Evolutionary conservation across 116 monocot genomes (phyloP), one percentile per base, ranked within the genome.

Genomic region (Papilionanthe hybrid): DNA sequence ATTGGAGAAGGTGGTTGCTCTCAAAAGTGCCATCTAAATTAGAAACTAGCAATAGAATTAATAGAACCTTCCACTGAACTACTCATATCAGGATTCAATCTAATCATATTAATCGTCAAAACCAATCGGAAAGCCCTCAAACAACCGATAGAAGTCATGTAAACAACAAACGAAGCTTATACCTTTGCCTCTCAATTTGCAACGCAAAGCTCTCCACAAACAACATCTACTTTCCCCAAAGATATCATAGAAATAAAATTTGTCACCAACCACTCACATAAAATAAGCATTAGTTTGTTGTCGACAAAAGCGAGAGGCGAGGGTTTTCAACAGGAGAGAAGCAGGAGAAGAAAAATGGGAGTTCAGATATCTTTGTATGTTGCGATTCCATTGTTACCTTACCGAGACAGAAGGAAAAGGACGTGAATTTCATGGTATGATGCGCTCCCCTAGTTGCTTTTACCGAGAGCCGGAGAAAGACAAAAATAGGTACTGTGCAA

Each of bases 261-360:
- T 42, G 76, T 57, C 29, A 90, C 85, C 49, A 85, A 43, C 98
- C 94, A 99, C 72, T 99, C 94, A 43, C 88, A 67, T 79, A 99
- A 81, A 42, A 72, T 71, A 15, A 94, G 19, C 93, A 94, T 91
- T 25, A 94, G 66, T 65, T 93, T 92, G 69, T 89, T 72, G 18
- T 25, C 18, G 13, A 94, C 47, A 6, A 75, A 79, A 71, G 78
- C 1, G 8, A 22, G 63, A 55, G 37, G 72, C 45, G 79, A 75
- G 11, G n/a, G n/a, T n/a, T n/a, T n/a, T n/a, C n/a, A n/a, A n/a
- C n/a, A n/a, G n/a, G n/a, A n/a, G n/a, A n/a, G n/a, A n/a, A n/a
- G n/a, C n/a, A n/a, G n/a, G n/a, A n/a, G n/a, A n/a, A n/a, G n/a
- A n/a, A n/a, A n/a, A n/a, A n/a, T n/a, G n/a, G n/a, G n/a, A n/a